Conservation (phyloP, 140 eudicot genomes). For the Erigeron philadelphicus region DNA sequence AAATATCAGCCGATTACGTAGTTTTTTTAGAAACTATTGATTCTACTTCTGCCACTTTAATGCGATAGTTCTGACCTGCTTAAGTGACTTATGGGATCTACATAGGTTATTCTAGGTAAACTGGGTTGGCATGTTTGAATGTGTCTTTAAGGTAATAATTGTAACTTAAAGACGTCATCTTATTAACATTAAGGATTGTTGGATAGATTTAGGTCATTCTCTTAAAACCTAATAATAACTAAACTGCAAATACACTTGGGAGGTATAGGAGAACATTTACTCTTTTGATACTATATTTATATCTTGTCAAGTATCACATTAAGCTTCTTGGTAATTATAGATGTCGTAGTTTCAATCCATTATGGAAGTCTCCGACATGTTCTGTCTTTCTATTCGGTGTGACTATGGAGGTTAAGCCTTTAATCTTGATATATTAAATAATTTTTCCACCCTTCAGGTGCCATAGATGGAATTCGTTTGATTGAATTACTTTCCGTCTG, state of each 20-base stretch:
- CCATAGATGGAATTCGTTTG: neutral
- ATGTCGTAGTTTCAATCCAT: neutral
- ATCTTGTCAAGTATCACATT: neutral
- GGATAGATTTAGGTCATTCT: neutral
- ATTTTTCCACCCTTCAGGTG: neutral
- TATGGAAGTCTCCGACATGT: neutral
- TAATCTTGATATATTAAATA: neutral
- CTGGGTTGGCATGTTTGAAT: conserved; percentile 1
- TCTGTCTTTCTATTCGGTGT: neutral
- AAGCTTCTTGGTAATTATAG: too few species aligned
- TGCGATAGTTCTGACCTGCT: neutral
- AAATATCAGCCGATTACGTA: neutral
- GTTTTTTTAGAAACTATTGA: neutral
- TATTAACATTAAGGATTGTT: neutral
- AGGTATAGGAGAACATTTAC: too few species aligned
- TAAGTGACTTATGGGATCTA: neutral
- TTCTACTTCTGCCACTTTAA: neutral
- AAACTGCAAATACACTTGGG: too few species aligned
- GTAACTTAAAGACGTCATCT: conserved; percentile 1
- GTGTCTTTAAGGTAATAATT: conserved; percentile 6
- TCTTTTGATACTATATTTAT: neutral
- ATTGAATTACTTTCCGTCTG: neutral
- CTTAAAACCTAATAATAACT: too few species aligned
- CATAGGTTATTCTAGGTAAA: neutral
- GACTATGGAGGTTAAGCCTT: conserved; percentile 12